A percentile compares a stretch with the other conserved stretches of the same genome.
These are phyloP conservation scores for Cercospora sp. DNA, from an alignment of 2,329 filamentous ascomycete genomes.

Conservation along the genomic window DNA sequence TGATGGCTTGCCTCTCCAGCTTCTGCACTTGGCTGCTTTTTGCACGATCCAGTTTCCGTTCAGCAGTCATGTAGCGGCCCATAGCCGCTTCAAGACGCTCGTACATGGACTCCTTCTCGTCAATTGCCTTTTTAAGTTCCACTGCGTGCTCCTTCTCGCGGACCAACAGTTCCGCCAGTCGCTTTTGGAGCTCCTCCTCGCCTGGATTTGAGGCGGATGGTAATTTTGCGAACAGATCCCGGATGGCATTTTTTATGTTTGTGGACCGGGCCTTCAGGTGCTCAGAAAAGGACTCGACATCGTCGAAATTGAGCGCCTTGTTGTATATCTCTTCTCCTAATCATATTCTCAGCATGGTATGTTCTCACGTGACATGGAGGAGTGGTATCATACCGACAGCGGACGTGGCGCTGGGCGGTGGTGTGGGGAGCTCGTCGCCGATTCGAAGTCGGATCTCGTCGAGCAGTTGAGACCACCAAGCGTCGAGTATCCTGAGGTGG, in stretches of 20 bases:
- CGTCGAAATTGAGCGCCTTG: slow-evolving; percentile 55
- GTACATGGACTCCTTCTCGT: slow-evolving; percentile 56
- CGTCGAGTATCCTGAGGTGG: slow-evolving; percentile 84
- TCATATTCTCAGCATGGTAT: slow-evolving; percentile 35
- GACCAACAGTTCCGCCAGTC: slow-evolving; percentile 73
- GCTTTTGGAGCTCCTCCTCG: slow-evolving; percentile 69
- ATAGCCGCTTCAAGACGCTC: slow-evolving; percentile 87
- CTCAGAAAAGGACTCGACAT: slow-evolving; percentile 66
- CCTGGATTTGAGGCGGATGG: slow-evolving; percentile 61
- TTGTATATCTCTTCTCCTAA: slow-evolving; percentile 48
- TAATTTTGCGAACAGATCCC: slow-evolving; percentile 61
- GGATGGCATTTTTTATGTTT: slow-evolving; percentile 72
- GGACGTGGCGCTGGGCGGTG: slow-evolving; percentile 34
- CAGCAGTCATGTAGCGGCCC: slow-evolving; percentile 88
- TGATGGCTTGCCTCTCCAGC: slow-evolving; percentile 82
- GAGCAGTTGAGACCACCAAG: slow-evolving; percentile 81
- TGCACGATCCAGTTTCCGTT: slow-evolving; percentile 87
- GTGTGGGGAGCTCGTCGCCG: slow-evolving; percentile 40
- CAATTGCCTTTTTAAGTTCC: slow-evolving; percentile 33
- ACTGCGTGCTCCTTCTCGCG: slow-evolving; percentile 66
- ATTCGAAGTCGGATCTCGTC: slow-evolving; percentile 52
- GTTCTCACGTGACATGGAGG: slow-evolving; percentile 31
- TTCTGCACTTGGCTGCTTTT: slow-evolving; percentile 90
- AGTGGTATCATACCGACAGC: slow-evolving; percentile 35
- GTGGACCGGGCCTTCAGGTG: slow-evolving; percentile 77